Evolutionary conservation across 2,329 filamentous ascomycete genomes (phyloP).

Genomic region (Blastomyces gilchristii): DNA sequence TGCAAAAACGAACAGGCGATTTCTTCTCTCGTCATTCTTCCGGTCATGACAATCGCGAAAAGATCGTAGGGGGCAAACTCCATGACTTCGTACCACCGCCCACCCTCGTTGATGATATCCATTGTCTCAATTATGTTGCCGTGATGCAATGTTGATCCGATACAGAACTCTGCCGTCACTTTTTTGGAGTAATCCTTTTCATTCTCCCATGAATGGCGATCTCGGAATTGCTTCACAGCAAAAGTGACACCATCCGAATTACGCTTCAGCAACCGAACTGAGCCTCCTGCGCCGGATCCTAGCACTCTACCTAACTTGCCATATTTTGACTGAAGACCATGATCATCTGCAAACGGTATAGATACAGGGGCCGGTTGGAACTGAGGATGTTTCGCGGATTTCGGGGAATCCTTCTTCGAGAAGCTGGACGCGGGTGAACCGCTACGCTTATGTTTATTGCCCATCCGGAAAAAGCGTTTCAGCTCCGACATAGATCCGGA

Average conservation of each 20-base stretch:
- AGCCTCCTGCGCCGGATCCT: constrained; percentile 87
- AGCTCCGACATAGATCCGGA: constrained; percentile 86
- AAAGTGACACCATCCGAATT: constrained; percentile 89
- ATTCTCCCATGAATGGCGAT: constrained; percentile 83
- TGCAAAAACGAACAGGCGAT: constrained; percentile 86
- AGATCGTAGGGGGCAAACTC: constrained; percentile 94
- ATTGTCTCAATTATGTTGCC: constrained; percentile 98
- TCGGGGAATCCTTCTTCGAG: constrained; percentile 48
- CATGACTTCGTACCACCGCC: constrained; percentile 97
- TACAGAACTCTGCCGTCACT: constrained; percentile 94
- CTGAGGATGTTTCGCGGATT: constrained; percentile 42
- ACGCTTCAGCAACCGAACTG: constrained; percentile 86
- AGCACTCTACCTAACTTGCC: constrained; percentile 92
- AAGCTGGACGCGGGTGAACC: constrained; percentile 52
- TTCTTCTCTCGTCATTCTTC: constrained; percentile 88
- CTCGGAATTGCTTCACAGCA: constrained; percentile 92
- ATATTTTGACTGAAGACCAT: constrained; percentile 81
- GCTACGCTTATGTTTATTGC: constrained; percentile 52
- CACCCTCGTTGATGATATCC: constrained; percentile 90
- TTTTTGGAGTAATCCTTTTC: constrained; percentile 97
- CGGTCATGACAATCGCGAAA: constrained; percentile 98
- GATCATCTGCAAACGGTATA: constrained; percentile 88
- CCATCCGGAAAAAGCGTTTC: constrained; percentile 86
- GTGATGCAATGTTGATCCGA: constrained; percentile 91
- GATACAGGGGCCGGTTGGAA: constrained; percentile 42